These are phyloP conservation scores for Dendrocalamus sinicus DNA, from an alignment of 176 grass and related monocot species.

Conservation along the genomic window DNA sequence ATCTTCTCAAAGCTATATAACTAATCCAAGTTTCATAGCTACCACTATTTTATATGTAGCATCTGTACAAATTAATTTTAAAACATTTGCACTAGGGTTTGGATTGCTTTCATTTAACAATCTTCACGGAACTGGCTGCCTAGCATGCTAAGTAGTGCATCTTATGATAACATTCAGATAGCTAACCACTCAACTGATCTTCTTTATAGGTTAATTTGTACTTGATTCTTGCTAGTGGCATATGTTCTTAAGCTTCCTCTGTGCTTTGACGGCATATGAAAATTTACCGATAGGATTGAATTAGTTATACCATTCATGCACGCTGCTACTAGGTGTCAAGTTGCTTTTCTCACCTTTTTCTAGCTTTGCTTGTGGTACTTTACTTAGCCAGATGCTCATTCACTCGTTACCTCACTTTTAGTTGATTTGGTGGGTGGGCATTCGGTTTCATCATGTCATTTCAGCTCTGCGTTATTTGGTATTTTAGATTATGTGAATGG, in stretches of 20 bases:
- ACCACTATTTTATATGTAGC: slow-evolving; percentile 25
- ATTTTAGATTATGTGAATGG: background rate
- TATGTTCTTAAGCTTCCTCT: slow-evolving; percentile 51
- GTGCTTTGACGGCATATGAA: slow-evolving; percentile 48
- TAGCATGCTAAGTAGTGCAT: slow-evolving; percentile 35
- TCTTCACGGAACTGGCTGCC: slow-evolving; percentile 2
- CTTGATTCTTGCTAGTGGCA: slow-evolving; percentile 48
- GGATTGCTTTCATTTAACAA: slow-evolving; percentile 44
- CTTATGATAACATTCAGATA: slow-evolving; percentile 44
- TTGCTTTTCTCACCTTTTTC: slow-evolving; percentile 43
- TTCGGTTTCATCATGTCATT: slow-evolving; percentile 29
- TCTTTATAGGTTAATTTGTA: slow-evolving; percentile 39
- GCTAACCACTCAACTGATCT: slow-evolving; percentile 35
- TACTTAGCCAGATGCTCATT: slow-evolving; percentile 38
- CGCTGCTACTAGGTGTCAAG: slow-evolving; percentile 33
- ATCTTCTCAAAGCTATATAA: slow-evolving; percentile 22
- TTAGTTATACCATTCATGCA: slow-evolving; percentile 43
- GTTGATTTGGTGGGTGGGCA: slow-evolving; percentile 36
- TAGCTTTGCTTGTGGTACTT: slow-evolving; percentile 41
- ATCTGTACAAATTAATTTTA: slow-evolving; percentile 9
- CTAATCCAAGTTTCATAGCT: slow-evolving; percentile 19
- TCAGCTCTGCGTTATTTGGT: slow-evolving; percentile 14
- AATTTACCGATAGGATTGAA: slow-evolving; percentile 35
- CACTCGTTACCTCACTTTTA: slow-evolving; percentile 46
- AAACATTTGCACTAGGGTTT: slow-evolving; percentile 5